These are phyloP conservation scores for Byssochlamys sp. DNA, from an alignment of 2,329 filamentous ascomycete species.

Conservation along the genomic window DNA sequence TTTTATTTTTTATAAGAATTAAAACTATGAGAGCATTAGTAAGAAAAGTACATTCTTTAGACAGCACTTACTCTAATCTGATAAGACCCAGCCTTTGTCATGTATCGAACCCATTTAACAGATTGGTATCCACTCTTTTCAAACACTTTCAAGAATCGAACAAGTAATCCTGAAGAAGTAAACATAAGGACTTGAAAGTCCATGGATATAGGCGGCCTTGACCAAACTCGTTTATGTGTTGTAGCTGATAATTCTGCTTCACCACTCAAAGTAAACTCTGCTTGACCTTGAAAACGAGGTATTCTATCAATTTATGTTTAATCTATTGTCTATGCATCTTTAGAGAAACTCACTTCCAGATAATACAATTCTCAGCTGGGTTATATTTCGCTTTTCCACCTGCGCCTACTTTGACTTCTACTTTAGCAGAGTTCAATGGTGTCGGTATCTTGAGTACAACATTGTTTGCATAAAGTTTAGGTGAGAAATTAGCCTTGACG, in stretches of 20 bases:
- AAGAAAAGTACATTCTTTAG: too few relatives aligned
- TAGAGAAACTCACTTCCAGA: slow-evolving; percentile 99
- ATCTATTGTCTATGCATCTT: too few relatives aligned
- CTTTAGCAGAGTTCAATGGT: slow-evolving; percentile 88
- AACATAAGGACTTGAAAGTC: slow-evolving; percentile 97
- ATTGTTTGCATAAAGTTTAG: slow-evolving; percentile 94
- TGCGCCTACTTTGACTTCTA: slow-evolving; percentile 95
- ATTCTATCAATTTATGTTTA: too few relatives aligned
- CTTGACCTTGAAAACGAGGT: too few relatives aligned
- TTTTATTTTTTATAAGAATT: too few relatives aligned
- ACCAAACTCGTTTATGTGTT: slow-evolving; percentile 96
- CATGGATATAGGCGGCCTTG: slow-evolving; percentile 78
- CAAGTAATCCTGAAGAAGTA: slow-evolving; percentile 82
- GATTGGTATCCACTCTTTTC: slow-evolving; percentile 98
- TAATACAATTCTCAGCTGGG: slow-evolving; percentile 91
- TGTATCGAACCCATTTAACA: slow-evolving; percentile 98
- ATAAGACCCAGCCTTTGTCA: slow-evolving; percentile 95
- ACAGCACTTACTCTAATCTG: too few relatives aligned
- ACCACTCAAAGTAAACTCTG: too few relatives aligned
- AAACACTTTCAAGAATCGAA: slow-evolving; percentile 94
- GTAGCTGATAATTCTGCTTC: too few relatives aligned
- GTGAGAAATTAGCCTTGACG: slow-evolving; percentile 90
- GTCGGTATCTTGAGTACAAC: slow-evolving; percentile 90
- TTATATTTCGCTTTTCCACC: slow-evolving; percentile 98
- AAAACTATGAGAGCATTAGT: too few relatives aligned